Conservation (phyloP, 2,329 filamentous ascomycete species). For the Sarocladiaceae sp. region DNA sequence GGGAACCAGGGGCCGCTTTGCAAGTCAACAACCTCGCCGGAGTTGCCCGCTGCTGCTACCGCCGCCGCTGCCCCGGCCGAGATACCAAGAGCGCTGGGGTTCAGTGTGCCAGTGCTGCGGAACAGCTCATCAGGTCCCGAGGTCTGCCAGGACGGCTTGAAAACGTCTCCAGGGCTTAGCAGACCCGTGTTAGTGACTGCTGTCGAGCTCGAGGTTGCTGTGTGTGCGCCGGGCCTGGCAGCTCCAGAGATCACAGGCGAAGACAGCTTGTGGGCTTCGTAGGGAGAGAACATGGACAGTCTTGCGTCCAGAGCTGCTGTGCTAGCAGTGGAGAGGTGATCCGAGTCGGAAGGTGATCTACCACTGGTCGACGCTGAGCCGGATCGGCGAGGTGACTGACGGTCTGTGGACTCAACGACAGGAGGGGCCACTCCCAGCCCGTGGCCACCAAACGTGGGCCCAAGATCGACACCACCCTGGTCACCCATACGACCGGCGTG, state of each 20-base stretch:
- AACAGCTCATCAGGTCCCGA: background rate
- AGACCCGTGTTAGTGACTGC: background rate
- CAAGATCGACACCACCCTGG: constrained; percentile 9
- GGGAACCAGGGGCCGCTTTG: background rate
- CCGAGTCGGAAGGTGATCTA: constrained; percentile 10
- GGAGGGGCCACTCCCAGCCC: constrained; percentile 17
- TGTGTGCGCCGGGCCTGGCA: background rate
- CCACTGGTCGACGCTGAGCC: constrained; percentile 1
- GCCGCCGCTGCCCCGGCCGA: background rate
- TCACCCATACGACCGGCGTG: constrained; percentile 13
- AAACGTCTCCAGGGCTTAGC: constrained; percentile 3
- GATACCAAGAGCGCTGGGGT: background rate
- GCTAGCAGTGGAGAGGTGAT: constrained; percentile 14
- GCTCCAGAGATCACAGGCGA: background rate
- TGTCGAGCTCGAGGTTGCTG: background rate
- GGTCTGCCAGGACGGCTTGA: constrained; percentile 4
- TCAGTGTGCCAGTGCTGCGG: background rate
- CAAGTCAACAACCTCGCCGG: background rate
- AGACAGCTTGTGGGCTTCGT: background rate
- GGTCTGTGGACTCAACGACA: constrained; percentile 12
- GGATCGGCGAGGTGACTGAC: constrained; percentile 6
- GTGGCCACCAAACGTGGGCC: constrained; percentile 1
- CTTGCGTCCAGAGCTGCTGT: constrained; percentile 11
- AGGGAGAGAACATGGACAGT: constrained; percentile 9
- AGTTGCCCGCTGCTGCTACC: background rate